Conservation (phyloP, 768 basidiomycete genomes). For the Suillus discolor region DNA sequence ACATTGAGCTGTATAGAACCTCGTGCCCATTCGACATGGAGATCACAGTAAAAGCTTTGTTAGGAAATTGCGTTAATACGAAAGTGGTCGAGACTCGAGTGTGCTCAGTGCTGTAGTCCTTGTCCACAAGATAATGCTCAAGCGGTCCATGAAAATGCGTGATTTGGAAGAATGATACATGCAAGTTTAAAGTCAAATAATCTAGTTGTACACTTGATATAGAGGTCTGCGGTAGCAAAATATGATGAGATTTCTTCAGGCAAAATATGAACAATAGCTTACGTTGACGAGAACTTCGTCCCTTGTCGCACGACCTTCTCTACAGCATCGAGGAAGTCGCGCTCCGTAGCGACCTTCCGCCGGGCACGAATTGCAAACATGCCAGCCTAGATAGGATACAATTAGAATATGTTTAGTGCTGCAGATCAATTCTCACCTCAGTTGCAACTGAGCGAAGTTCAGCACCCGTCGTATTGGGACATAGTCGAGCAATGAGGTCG, state of each 20-base stretch:
- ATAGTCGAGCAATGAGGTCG: slow-evolving; percentile 94
- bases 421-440: slow-evolving; percentile 58
- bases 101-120: neutral
- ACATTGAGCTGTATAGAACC: neutral
- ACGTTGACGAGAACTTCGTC: slow-evolving; percentile 98
- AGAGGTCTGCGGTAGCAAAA: slow-evolving; percentile 58
- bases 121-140: neutral
- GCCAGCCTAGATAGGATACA: slow-evolving; percentile 66
- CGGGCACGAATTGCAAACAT: slow-evolving; percentile 99
- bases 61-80: neutral
- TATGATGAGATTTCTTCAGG: slow-evolving; percentile 1
- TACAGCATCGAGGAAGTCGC: slow-evolving; percentile 96
- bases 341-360: slow-evolving; percentile 95
- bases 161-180: neutral
- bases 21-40: neutral
- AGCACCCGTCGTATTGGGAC: slow-evolving; percentile 98
- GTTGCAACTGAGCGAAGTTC: slow-evolving; percentile 96
- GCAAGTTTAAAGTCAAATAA: neutral
- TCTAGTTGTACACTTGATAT: slow-evolving; percentile 93
- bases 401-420: neutral
- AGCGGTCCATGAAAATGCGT: slow-evolving; percentile 6
- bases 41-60: neutral
- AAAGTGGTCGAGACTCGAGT: neutral
- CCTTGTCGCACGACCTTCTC: slow-evolving; percentile 99
- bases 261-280: slow-evolving; percentile 34